Evolutionary conservation across 1,139 yeast genomes (phyloP), one percentile per base, ranked within the genome.

Genomic region (Saccharomyces hybrid): DNA sequence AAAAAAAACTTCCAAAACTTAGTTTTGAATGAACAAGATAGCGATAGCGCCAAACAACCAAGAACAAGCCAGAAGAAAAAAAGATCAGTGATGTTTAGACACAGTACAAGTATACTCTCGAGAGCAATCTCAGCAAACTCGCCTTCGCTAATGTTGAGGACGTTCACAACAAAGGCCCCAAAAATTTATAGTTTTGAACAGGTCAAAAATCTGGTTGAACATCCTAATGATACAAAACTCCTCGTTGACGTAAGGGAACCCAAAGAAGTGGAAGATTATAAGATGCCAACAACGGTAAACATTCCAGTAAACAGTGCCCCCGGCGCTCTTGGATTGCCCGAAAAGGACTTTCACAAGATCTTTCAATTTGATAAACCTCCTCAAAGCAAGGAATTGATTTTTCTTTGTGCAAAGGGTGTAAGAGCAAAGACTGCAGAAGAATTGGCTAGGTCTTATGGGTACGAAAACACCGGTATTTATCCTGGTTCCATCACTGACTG

Each of bases 171-270:
- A 5, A 54, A 52, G 13, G 56, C 57, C 7, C 63, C 65, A 25
- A 80, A 78, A 61, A 57, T 74, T 31, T 83, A 83, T 69, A 73
- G 75, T 31, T 87, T 84, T 67, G 74, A 79, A 20, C 80, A 78
- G 42, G 74, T 87, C 59, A 81, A 83, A 68, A 69, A 74, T 38
- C 67, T 86, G 42, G 77, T 78, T 28, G 62, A 73, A 8, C 62
- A 75, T 52, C 82, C 82, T 9, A 70, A 61, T 50, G 61, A 69
- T 5, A 72, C 76, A 32, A 73, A 79, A 49, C 75, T 88, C 50
- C 72, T 91, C 51, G 83, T 91, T 20, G 99, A 93, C 69, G 98
- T 89, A 26, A 83, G 99, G 68, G 99, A 93, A 73, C 97, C 98
- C 2, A 78, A 75, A 49, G 99, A 93, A 72, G 83, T 73, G 30